Evolutionary conservation across 129 eudicot genomes (phyloP).

Genomic region (Flaveria trinervia): DNA sequence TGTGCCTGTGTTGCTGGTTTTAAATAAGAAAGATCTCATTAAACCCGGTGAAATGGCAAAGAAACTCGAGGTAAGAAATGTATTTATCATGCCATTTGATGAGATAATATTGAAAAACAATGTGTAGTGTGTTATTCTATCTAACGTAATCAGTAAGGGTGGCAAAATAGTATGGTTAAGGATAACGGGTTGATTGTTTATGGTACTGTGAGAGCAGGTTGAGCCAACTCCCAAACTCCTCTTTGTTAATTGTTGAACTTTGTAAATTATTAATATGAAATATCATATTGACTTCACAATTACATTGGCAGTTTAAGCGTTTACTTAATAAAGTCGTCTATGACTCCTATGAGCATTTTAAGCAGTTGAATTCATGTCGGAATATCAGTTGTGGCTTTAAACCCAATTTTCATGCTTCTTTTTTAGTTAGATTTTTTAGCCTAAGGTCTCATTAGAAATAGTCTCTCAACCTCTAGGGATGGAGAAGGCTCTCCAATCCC

Average conservation of each 20-base stretch:
- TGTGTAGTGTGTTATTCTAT: neutral
- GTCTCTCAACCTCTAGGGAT: too few relatives aligned
- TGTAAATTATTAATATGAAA: neutral
- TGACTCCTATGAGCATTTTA: neutral
- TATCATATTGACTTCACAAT: neutral
- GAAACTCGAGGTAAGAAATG: slow-evolving; percentile 67
- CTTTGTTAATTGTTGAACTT: neutral
- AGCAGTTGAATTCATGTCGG: neutral
- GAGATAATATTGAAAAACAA: neutral
- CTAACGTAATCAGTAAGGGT: neutral
- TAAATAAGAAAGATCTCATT: slow-evolving; percentile 94
- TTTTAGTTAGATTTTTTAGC: too few relatives aligned
- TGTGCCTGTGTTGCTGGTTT: slow-evolving; percentile 78
- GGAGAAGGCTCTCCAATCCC: too few relatives aligned
- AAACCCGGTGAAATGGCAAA: slow-evolving; percentile 98
- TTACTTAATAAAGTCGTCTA: neutral
- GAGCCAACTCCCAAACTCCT: neutral
- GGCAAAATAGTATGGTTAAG: neutral
- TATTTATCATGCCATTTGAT: neutral
- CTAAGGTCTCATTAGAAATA: too few relatives aligned
- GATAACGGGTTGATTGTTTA: neutral
- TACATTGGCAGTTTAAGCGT: neutral
- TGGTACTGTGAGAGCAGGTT: neutral
- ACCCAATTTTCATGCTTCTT: neutral
- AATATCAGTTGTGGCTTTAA: neutral